These are phyloP conservation scores for Thymus mandschuricus DNA, from an alignment of 257 asterid genomes.

Conservation along the genomic window DNA sequence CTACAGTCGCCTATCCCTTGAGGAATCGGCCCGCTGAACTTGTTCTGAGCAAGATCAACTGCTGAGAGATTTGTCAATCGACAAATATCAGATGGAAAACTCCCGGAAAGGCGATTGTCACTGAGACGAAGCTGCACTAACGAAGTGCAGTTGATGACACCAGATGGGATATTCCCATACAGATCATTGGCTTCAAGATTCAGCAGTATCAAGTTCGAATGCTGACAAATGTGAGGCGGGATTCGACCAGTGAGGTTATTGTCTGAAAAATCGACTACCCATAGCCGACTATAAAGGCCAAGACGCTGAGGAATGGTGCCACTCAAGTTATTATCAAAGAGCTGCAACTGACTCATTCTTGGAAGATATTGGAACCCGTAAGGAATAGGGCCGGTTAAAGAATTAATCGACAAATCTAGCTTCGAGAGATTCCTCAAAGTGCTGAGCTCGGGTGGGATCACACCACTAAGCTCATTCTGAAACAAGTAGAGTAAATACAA, in stretches of 20 bases:
- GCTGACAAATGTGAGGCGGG: constrained; percentile 67
- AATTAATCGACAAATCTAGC: constrained; percentile 82
- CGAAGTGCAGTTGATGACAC: constrained; percentile 60
- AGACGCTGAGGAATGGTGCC: constrained; percentile 80
- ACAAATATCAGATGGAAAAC: constrained; percentile 77
- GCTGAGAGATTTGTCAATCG: constrained; percentile 72
- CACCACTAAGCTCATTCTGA: constrained; percentile 72
- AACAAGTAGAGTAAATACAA: constrained; percentile 65
- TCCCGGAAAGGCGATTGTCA: constrained; percentile 60
- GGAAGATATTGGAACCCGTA: constrained; percentile 70
- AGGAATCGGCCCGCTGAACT: constrained; percentile 70
- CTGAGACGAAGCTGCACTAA: constrained; percentile 76
- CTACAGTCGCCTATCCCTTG: constrained; percentile 60
- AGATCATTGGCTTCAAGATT: constrained; percentile 71
- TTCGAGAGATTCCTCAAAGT: constrained; percentile 58
- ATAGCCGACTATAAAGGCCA: constrained; percentile 66
- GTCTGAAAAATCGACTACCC: constrained; percentile 85
- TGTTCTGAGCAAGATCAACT: constrained; percentile 74
- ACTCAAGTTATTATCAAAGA: constrained; percentile 64
- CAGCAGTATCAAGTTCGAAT: constrained; percentile 64
- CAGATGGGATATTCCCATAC: constrained; percentile 68
- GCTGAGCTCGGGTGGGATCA: constrained; percentile 74
- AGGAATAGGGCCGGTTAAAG: constrained; percentile 84
- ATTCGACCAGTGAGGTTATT: constrained; percentile 72
- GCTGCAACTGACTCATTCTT: constrained; percentile 65